Percentiles rank a stretch among this genome's conserved stretches.
Conservation (phyloP, 164 flowering plant species). For the Aristolochia fimbriata region DNA sequence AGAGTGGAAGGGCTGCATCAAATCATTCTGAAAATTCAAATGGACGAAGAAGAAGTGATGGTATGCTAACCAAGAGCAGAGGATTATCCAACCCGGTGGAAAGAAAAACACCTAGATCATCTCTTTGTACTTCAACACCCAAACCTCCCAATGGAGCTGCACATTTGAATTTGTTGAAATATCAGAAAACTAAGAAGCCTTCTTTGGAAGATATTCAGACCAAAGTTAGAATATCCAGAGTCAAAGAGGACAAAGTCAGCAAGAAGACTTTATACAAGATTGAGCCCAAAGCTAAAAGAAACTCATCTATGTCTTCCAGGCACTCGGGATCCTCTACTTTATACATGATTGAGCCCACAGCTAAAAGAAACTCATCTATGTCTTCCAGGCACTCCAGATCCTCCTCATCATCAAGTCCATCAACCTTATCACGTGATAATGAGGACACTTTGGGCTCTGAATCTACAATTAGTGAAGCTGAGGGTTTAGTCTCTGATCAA, state of each 20-base stretch:
- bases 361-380: no score
- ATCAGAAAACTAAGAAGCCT: slow-evolving; percentile 13
- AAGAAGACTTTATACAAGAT: slow-evolving; percentile 33
- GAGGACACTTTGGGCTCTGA: slow-evolving; percentile 10
- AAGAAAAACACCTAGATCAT: slow-evolving; percentile 15
- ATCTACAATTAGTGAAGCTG: slow-evolving; percentile 10
- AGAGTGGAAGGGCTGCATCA: not conserved
- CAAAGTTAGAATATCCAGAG: slow-evolving; percentile 8
- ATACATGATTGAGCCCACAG: slow-evolving; percentile 24
- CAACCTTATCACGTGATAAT: slow-evolving; percentile 9
- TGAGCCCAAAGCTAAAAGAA: slow-evolving; percentile 21
- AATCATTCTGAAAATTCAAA: slow-evolving; percentile 5
- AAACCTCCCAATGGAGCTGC: slow-evolving; percentile 18
- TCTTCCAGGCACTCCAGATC: slow-evolving; percentile 10
- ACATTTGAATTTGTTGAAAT: slow-evolving; percentile 19
- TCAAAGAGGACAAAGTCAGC: slow-evolving; percentile 13
- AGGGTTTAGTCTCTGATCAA: slow-evolving; percentile 6
- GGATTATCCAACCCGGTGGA: slow-evolving; percentile 18
- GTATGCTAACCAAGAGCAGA: slow-evolving; percentile 9
- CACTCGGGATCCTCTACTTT: slow-evolving; percentile 16
- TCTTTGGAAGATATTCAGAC: slow-evolving; percentile 20
- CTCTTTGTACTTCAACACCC: slow-evolving; percentile 20
- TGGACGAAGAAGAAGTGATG: slow-evolving; percentile 2
- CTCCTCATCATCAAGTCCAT: slow-evolving; percentile 7
- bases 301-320: slow-evolving; percentile 11